Base-by-base conservation (phyloP, 495 filamentous ascomycete genomes). In the Durotheca rogersii region DNA sequence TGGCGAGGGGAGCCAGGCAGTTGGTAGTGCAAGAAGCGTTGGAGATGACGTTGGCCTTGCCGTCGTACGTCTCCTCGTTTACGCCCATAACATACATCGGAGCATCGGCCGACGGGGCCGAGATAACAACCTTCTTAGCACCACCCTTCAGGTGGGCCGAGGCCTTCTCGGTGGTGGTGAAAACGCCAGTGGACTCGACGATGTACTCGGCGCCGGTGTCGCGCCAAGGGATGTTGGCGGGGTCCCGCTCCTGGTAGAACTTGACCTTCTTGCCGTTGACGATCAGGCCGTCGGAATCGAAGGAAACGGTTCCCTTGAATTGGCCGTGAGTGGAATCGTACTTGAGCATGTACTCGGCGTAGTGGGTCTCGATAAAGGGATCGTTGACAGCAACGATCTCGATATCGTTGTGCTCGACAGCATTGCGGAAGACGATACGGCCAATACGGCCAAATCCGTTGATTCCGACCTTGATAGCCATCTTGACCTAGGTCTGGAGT, bases 1-100 rank as follows among this genome's bases (percentile, higher is more conserved):
- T 98, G 77, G 94, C 93, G 58, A 98, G 86, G 67, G 93, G 93
- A 73, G 93, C 93, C 71, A 98, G 79, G 84, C 93, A 97, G 86
- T 98, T 98, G 79, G 93, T 98, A 67, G 93, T 98, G 80, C 93
- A 98, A 64, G 94, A 97, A 60, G 93, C 93, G 80, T 98, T 98
- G 77, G 93, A 97, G 78, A 97, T 86, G 74, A 98, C 84, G 61
- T 88, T 76, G 70, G 93, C 80, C 70, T 88, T 85, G 69, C 81
- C 83, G 73, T 85, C 90, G 84, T 98, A 98, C 62, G 73, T 77
- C 72, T 88, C 80, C 74, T 97, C 80, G 82, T 98, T 98, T 76
- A 98, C 93, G 72, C 93, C 93, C 87, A 96, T 95, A 66, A 98
- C 93, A 82, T 93, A 98, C 93, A 98, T 98, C 65, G 93, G 92